phyloP scores from a whole-genome alignment of 139 green algal species.

The Chlorella sorokiniana region DNA sequence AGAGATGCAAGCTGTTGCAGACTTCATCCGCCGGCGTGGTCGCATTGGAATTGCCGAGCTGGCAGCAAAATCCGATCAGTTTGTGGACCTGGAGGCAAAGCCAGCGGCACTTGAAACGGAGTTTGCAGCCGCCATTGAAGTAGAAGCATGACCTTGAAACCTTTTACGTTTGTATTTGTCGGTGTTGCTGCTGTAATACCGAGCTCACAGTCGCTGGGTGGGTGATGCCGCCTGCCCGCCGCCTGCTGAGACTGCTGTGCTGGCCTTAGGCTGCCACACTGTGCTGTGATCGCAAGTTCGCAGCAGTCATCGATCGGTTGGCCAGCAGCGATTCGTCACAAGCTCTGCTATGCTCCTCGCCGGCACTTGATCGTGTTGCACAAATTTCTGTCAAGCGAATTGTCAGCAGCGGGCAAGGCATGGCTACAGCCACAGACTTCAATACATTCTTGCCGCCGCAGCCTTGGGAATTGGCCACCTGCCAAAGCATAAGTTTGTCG shows the following conservation, averaged over 20 bases:
- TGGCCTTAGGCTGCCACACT: no score
- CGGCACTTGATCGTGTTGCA: no score
- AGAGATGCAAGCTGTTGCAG: slow-evolving; percentile 88
- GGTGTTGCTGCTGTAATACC: no score
- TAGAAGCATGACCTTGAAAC: not conserved
- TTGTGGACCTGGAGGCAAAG: slow-evolving; percentile 19
- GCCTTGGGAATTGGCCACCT: slow-evolving; percentile 36
- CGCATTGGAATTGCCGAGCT: slow-evolving; percentile 85
- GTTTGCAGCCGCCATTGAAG: not conserved
- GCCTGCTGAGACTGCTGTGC: no score
- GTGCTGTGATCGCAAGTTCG: no score
- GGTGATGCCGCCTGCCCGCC: no score
- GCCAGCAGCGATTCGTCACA: no score
- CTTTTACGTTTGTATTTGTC: no score
- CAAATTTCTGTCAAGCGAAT: no score
- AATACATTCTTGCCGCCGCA: slow-evolving; percentile 5
- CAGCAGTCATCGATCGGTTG: no score
- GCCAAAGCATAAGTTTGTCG: slow-evolving; percentile 20
- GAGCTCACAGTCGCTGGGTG: no score
- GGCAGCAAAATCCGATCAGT: slow-evolving; percentile 53
- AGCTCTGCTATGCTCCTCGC: no score
- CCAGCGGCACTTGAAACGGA: not conserved
- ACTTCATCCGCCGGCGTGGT: slow-evolving; percentile 71
- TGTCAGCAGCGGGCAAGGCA: not conserved
- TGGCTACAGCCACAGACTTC: not conserved